Evolutionary conservation across 1,139 yeast genomes (phyloP), one percentile per base, ranked within the genome.

Genomic region (Chernovozyma sophiae-reginae): DNA sequence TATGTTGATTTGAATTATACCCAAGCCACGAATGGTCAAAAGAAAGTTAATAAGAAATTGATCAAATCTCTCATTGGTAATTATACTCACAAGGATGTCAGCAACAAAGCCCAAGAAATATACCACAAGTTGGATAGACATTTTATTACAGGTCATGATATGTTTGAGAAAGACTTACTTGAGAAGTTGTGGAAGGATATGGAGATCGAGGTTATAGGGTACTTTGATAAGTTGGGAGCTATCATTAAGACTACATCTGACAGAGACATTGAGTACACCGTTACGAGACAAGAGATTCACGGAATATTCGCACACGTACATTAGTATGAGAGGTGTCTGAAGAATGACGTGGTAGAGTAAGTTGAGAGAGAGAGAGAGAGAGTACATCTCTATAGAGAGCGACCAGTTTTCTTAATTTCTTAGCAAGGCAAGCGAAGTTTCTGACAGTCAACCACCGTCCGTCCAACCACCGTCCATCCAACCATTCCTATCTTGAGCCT

Each of bases 1-100:
- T 82, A 85, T 54, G 75, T 87, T 4, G 72, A 72, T 32, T 26
- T 26, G 29, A 86, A 81, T 32, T 77, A 83, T 34, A 82, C 81
- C 38, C 69, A 74, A 2, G 57, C 79, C 19, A 55, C 69, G 4
- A 72, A 68, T 32, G 74, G 70, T 44, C 77, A 82, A 43, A 83
- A 81, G 46, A 80, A 83, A 19, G 81, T 79, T 47, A 80, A 77
- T 43, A 73, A 74, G 48, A 72, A 77, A 35, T 72, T 76, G 18
- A 62, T 86, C 42, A 77, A 73, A 44, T 73, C 81, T 27, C 64
- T 85, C 16, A 56, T 84, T 27, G 55, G 71, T 1, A 70, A 72
- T 3, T 80, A 79, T 49, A 78, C 84, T 11, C 57, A 72, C 3
- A 74, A 72, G 42, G 94, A 84, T 37, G 62, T 89, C 24, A 60